Base-by-base conservation (phyloP, 306 rosid genomes). In the Rosa rugosa region DNA sequence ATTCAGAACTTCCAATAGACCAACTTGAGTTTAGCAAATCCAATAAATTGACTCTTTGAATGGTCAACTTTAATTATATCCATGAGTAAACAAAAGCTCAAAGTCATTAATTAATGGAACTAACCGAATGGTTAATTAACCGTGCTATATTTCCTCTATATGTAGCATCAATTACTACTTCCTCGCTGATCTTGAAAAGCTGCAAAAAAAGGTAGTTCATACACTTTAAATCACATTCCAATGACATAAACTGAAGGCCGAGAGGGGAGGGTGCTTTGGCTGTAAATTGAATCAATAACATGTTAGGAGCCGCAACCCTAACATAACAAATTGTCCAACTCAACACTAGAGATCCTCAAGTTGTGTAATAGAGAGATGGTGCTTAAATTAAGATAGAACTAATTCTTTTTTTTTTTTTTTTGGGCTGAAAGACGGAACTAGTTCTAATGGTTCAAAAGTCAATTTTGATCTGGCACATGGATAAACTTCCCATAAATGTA, bases 131-230 rank as follows among this genome's bases (percentile, higher is more conserved):
- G 85, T 95, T 95, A 46, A 95, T 95, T 64, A 95, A 69, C 64
- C 99, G 99, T 36, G 99, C 98, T 68, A 95, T 90, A 77, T 95
- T 93, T 71, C 99, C 99, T 75, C 68, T 83, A 57, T 82, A 36
- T 3, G 99, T 95, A 66, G 99, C 98, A 75, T 95, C 99, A 31
- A 95, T 84, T 59, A 95, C 99, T 69, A 87, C 89, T 78, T 93
- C 99, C 73, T 95, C 99, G 3, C 98, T 95, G 87, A 95, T 87
- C 92, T 95, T 95, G 96, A 95, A 95, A 53, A 95, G 95, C 99
- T 95, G 97, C 97, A 46, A 53, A 73, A 63, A 71, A 71, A 78
- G 80, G 6, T 73, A 49, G 76, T 46, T 47, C 71, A 62, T 72
- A 46, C 13, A 80, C 49, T 69, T 83, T 46, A 40, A 77, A 79